Conservation (phyloP, 1,284 basidiomycete genomes). For the Takashimella koratensis region DNA sequence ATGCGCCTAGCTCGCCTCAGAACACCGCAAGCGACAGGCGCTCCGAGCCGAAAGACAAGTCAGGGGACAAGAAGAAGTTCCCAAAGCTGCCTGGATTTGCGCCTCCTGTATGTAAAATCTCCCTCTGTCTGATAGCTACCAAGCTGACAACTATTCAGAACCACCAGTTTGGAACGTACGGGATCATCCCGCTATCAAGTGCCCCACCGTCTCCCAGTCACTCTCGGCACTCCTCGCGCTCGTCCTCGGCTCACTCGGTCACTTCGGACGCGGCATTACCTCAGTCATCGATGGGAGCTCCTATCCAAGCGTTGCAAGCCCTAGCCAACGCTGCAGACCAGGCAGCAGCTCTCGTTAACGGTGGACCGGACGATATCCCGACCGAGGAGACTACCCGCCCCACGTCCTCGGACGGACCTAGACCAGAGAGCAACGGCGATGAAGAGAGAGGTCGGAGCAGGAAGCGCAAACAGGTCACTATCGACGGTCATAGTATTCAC, state of each 20-base stretch:
- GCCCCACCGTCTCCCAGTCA: constrained; percentile 59
- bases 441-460: constrained; percentile 17
- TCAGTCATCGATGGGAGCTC: constrained; percentile 62
- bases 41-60: not conserved
- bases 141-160: constrained; percentile 53
- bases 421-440: not conserved
- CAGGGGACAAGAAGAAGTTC: constrained; percentile 51
- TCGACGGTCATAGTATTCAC: constrained; percentile 26
- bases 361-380: constrained; percentile 4
- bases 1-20: constrained; percentile 21
- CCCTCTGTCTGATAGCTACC: constrained; percentile 13
- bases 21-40: constrained; percentile 29
- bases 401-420: not conserved
- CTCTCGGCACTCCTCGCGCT: constrained; percentile 30
- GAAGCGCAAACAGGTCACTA: constrained; percentile 35
- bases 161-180: constrained; percentile 85
- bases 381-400: constrained; percentile 2
- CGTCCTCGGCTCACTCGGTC: constrained; percentile 75
- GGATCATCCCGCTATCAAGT: constrained; percentile 59
- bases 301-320: constrained; percentile 87
- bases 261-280: constrained; percentile 60
- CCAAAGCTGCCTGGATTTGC: constrained; percentile 84
- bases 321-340: constrained; percentile 89
- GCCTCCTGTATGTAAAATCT: constrained; percentile 61
- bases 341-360: constrained; percentile 56